A percentile compares a stretch with the other conserved stretches of the same genome.
These are phyloP conservation scores for Paramyrothecium sp. DNA, from an alignment of 2,329 filamentous ascomycete species.

Conservation along the genomic window DNA sequence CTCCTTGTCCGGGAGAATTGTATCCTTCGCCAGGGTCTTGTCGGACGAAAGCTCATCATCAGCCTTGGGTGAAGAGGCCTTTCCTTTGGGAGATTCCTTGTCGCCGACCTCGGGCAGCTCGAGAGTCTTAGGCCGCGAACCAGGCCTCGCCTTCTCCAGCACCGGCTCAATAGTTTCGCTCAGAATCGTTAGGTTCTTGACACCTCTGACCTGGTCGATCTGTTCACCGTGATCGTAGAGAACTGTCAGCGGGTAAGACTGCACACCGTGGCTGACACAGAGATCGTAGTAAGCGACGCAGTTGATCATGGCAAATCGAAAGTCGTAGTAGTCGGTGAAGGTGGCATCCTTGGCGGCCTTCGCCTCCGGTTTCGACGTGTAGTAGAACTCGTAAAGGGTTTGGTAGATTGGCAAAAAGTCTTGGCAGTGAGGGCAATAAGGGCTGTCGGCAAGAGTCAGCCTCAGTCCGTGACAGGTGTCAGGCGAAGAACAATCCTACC, in stretches of 20 bases:
- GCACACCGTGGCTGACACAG: conserved; percentile 67
- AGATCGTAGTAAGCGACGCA: conserved; percentile 81
- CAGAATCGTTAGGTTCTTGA: conserved; percentile 64
- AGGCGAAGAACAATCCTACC: conserved; percentile 40
- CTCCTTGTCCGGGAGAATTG: conserved; percentile 7
- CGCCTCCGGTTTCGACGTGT: conserved; percentile 74
- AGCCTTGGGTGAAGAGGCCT: conserved; percentile 1
- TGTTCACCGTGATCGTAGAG: conserved; percentile 78
- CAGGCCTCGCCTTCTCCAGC: conserved; percentile 76
- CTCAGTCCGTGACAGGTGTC: conserved; percentile 3
- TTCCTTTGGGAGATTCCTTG: conserved; percentile 37
- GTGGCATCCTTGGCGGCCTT: conserved; percentile 50
- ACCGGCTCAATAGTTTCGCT: conserved; percentile 72
- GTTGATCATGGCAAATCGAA: conserved; percentile 83
- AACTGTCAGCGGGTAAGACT: conserved; percentile 72
- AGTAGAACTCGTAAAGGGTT: conserved; percentile 92
- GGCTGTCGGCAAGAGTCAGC: conserved; percentile 37
- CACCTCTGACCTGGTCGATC: conserved; percentile 62
- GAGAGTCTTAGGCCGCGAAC: conserved; percentile 68
- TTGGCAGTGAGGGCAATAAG: conserved; percentile 70
- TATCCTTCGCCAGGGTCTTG: conserved; percentile 2
- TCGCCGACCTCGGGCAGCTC: conserved; percentile 72
- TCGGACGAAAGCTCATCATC: conserved; percentile 5
- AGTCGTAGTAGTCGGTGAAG: conserved; percentile 83
- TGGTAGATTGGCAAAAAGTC: conserved; percentile 82